Evolutionary conservation across 2,329 filamentous ascomycete species (phyloP).

Genomic region (Cercospora brassicicola): DNA sequence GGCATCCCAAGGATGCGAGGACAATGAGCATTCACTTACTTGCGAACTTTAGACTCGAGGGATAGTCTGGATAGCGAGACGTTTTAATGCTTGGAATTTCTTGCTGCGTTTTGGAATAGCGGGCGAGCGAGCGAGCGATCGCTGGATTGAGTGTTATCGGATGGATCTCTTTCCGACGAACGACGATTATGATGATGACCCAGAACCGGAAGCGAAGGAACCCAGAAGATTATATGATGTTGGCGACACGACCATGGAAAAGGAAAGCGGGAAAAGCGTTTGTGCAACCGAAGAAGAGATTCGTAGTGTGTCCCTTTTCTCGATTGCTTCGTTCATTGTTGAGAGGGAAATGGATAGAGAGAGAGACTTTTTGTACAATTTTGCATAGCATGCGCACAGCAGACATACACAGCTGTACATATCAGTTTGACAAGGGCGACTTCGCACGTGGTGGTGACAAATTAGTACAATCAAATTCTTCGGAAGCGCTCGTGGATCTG

Average conservation of each 20-base stretch:
- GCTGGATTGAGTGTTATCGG: not conserved
- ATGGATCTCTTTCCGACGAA: no score
- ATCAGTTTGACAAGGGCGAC: not conserved
- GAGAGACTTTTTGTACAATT: not conserved
- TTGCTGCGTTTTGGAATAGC: not conserved
- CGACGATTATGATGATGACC: not conserved
- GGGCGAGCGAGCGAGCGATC: not conserved
- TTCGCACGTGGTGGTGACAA: not conserved
- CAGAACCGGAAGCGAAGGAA: not conserved
- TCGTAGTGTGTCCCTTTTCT: not conserved
- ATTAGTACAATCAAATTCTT: not conserved
- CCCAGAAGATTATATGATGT: not conserved
- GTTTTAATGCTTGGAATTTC: constrained; percentile 15
- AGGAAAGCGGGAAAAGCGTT: not conserved
- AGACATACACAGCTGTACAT: not conserved
- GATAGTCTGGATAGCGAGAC: constrained; percentile 30
- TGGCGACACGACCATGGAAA: not conserved
- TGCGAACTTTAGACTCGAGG: constrained; percentile 17
- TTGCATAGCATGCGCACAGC: not conserved
- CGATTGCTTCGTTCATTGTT: not conserved
- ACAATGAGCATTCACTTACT: not conserved
- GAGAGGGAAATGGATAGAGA: not conserved
- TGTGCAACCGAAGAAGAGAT: not conserved
- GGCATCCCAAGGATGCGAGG: not conserved
- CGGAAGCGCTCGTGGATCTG: not conserved